phyloP scores from a whole-genome alignment of 805 yeast genomes.

The Saccharomycopsis capsularis region DNA sequence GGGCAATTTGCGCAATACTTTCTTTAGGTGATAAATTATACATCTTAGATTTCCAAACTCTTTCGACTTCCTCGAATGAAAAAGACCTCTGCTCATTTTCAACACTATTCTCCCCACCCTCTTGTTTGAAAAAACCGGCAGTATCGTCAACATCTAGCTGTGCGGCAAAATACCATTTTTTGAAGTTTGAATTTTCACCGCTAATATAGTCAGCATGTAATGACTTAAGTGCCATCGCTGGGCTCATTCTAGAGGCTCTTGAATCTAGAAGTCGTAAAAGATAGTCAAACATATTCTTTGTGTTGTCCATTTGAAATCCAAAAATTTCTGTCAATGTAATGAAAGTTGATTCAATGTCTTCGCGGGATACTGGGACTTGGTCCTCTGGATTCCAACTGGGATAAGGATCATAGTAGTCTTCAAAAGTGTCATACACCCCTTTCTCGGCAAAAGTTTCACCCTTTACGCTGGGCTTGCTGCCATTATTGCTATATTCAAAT shows the following conservation, averaged over 20 bases:
- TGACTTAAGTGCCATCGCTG: slow-evolving; percentile 47
- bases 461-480: slow-evolving; percentile 25
- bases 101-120: slow-evolving; percentile 4
- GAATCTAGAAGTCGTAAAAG: slow-evolving; percentile 58
- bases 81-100: slow-evolving; percentile 18
- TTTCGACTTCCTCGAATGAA: slow-evolving; percentile 39
- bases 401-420: slow-evolving; percentile 40
- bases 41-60: slow-evolving; percentile 48
- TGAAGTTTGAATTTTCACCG: slow-evolving; percentile 59
- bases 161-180: slow-evolving; percentile 74
- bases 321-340: slow-evolving; percentile 45
- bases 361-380: slow-evolving; percentile 38
- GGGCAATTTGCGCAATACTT: slow-evolving; percentile 53
- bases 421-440: slow-evolving; percentile 37
- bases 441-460: slow-evolving; percentile 36
- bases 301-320: slow-evolving; percentile 64
- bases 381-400: slow-evolving; percentile 43
- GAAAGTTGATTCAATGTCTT: slow-evolving; percentile 52
- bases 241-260: slow-evolving; percentile 58
- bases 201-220: slow-evolving; percentile 73
- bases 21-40: slow-evolving; percentile 43
- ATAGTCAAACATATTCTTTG: slow-evolving; percentile 61
- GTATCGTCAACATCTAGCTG: slow-evolving; percentile 56
- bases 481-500: slow-evolving; percentile 30
- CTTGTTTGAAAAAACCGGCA: slow-evolving; percentile 31